Base-by-base conservation (phyloP, 305 asterid genomes). In the Fraxinus nigra region DNA sequence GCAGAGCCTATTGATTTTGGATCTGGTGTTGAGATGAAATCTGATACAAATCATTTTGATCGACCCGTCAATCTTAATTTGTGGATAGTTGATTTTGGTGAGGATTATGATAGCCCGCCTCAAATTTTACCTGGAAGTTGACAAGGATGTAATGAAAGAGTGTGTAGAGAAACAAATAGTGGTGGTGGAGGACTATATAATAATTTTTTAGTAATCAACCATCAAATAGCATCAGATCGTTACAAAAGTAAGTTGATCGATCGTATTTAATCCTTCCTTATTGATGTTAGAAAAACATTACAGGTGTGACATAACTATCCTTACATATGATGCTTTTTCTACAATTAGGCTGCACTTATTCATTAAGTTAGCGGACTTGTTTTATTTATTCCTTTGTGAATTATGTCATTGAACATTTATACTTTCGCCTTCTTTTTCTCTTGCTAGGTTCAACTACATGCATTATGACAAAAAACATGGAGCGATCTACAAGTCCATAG, bases 391-490 rank as follows among this genome's bases (percentile, higher is more conserved):
- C 20, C 34, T 46, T 14, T 30, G 24, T 26, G 26, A 56, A 59
- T 10, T 54, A 73, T 69, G 38, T 70, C 48, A 35, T 54, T 43
- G 78, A 67, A 56, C 16, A 28, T 65, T 22, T 20, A 51, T 40
- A 28, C 51, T 20, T 43, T 38, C 54, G 33, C 3, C 4, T 34
- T 72, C 77, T 74, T 76, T 70, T 79, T 48, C 86, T 77, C 74
- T 83, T 94, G 99, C 74, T 83, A 96, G 99, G 89, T 96, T 96
- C 91, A 88, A 86, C 90, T 96, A 92, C 89, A 87, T 80, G 80
- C 94, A 88, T 82, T 90, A 90, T 79, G 98, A 96, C 83, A 90
- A 90, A 87, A 94, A 87, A 85, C 97, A 93, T 74, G 99, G 98
- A 72, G 90, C 91, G 76, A 92, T 96, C 85, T 78, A 93, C 92